Evolutionary conservation across 306 rosid species (phyloP).

Genomic region (Cicer bijugum): DNA sequence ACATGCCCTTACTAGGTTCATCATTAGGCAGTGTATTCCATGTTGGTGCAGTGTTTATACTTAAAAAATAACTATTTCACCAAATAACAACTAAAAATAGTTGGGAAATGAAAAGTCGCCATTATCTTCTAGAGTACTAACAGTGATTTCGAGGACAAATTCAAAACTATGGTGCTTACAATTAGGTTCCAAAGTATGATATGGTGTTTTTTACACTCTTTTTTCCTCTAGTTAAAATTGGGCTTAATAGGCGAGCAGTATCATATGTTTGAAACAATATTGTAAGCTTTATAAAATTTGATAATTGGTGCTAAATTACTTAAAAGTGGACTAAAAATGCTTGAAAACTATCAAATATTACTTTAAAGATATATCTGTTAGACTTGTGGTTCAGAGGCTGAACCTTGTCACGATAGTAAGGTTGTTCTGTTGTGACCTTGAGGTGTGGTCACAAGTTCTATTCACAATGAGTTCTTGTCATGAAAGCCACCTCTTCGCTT

Average conservation of each 20-base stretch:
- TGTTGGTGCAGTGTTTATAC: constrained; percentile 4
- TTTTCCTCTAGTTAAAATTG: neutral
- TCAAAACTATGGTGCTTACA: neutral
- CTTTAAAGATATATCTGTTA: neutral
- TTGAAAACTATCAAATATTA: neutral
- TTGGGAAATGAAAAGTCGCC: constrained; percentile 1
- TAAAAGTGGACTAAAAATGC: neutral
- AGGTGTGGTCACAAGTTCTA: neutral
- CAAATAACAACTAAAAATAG: neutral
- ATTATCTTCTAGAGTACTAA: neutral
- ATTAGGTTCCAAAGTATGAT: neutral
- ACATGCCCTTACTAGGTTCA: neutral
- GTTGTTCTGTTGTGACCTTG: neutral
- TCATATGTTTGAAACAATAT: neutral
- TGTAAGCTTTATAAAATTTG: neutral
- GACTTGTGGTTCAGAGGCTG: neutral
- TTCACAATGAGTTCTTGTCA: neutral
- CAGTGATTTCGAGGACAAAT: constrained; percentile 2
- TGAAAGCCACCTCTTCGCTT: neutral
- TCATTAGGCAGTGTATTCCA: constrained; percentile 20
- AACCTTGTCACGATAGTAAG: constrained; percentile 7
- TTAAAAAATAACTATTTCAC: constrained; percentile 10
- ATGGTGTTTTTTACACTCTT: neutral
- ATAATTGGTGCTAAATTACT: neutral
- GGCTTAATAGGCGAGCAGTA: neutral